Base-by-base conservation (phyloP, 768 basidiomycete species). In the Amanita pallidorosea region DNA sequence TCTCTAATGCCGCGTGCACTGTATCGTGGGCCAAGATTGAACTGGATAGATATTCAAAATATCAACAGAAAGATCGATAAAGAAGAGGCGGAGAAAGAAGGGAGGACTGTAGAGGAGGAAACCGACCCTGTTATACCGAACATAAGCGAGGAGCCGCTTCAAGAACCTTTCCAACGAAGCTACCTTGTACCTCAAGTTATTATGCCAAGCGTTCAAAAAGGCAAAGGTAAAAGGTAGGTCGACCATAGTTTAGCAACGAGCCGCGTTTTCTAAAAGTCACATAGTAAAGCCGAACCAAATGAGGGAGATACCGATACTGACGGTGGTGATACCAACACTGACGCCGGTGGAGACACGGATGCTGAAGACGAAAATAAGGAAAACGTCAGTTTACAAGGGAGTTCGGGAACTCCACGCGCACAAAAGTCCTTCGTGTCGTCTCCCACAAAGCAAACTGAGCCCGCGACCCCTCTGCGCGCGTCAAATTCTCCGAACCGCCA, bases 131-230 rank as follows among this genome's bases (percentile, higher is more conserved):
- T 11, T 23, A n/a, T 31, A 7, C 25, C 40, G 27, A 33, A 49
- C 11, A 42, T 49, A 3, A 23, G 9, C 9, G 27, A 27, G 18
- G 29, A 38, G 7, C 40, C 22, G 35, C 9, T 49, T 18, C 9
- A 13, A 8, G 27, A 42, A 7, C 15, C 8, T 15, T 42, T 37
- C 9, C 25, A n/a, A 33, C 29, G 37, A 42, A 49, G 49, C 37
- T 22, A 22, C 15, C 13, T 42, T 49, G 49, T 49, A n/a, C 49
- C 49, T 13, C 49, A 49, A 34, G 40, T 49, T 37, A 29, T 49
- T n/a, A 41, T 49, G 49, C 49, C 49, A 8, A 37, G 49, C 18
- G 38, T 18, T 17, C 36, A 13, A 7, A 47, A 35, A 29, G 43
- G 43, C 1, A 47, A 35, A 18, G 43, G 43, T 17, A 42, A 42